phyloP scores from a whole-genome alignment of 208 protist species.

The Acanthamoeba rhysodes region DNA sequence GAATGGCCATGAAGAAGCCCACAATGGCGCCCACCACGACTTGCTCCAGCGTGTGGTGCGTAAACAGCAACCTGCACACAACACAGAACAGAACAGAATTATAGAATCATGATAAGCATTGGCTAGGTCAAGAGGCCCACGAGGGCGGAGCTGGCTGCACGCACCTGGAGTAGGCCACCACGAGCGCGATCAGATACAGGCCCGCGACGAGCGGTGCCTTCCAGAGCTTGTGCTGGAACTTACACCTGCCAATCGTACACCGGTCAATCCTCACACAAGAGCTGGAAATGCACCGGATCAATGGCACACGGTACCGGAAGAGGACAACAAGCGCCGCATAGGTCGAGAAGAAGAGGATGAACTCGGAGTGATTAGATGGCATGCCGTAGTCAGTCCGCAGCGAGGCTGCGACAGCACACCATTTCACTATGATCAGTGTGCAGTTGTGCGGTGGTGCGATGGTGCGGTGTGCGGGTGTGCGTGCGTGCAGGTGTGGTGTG shows the following conservation, averaged over 20 bases:
- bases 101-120: not conserved
- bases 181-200: not conserved
- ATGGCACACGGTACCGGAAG: not conserved
- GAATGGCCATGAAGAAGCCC: slow-evolving; percentile 6
- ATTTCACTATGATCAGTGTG: too few relatives aligned
- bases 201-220: not conserved
- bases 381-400: slow-evolving; percentile 55
- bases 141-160: not conserved
- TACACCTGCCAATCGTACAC: not conserved
- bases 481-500: too few relatives aligned
- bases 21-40: slow-evolving; percentile 14
- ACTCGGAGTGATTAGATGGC: slow-evolving; percentile 66
- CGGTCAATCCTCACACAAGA: not conserved
- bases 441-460: too few relatives aligned
- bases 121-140: not conserved
- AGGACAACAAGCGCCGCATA: slow-evolving; percentile 12
- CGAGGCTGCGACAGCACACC: not conserved
- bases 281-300: not conserved
- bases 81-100: not conserved
- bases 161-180: slow-evolving; percentile 53
- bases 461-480: not conserved
- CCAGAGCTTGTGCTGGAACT: slow-evolving; percentile 49
- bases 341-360: slow-evolving; percentile 66
- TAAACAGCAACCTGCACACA: not conserved
- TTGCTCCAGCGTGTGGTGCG: slow-evolving; percentile 46